Base-by-base conservation (phyloP, 306 rosid genomes). In the Clitoria ternatea region DNA sequence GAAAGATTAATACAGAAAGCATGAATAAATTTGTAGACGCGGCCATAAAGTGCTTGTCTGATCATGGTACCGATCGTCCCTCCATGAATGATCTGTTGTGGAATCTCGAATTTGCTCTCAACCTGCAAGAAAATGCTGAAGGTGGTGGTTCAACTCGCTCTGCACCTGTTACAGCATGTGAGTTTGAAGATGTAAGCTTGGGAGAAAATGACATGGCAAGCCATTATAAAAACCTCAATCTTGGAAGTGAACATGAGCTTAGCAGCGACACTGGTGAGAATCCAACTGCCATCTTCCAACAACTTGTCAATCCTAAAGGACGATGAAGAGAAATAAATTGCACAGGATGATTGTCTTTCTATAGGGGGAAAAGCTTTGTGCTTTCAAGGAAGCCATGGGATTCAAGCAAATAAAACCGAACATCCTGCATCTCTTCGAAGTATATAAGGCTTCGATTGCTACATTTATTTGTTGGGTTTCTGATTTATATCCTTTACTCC, bases 101-200 rank as follows among this genome's bases (percentile, higher is more conserved):
- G 89, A 85, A 82, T 48, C 83, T 85, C 1, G 89, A 85, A 72
- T 83, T 82, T 54, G 86, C 89, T 60, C 85, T 85, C 48, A 82
- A 60, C 69, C 69, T 79, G 74, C 86, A 85, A 76, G 85, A 76
- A 4, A 79, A 69, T 37, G 19, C 1, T 2, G 80, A 45, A 2
- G 82, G 56, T 50, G 77, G 48, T 2, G 82, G 56, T 44, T 72
- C 86, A 59, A 50, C 49, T 13, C 69, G 15, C 2, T 44, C 84
- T 53, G 6, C 84, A 3, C 36, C 2, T 6, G 15, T 6, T 7
- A 55, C 17, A 1, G 73, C 79, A 4, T 26, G 9, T 7, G 82
- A 76, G 32, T 61, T 70, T 33, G 77, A 82, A 63, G 86, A 81
- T 1, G 7, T 76, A 71, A 71, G 39, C 75, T 59, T 71, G 56